A percentile compares a stretch with the other conserved stretches of the same genome.
These are phyloP conservation scores for Collybiopsis luxurians DNA, from an alignment of 768 basidiomycete species.

Conservation along the genomic window DNA sequence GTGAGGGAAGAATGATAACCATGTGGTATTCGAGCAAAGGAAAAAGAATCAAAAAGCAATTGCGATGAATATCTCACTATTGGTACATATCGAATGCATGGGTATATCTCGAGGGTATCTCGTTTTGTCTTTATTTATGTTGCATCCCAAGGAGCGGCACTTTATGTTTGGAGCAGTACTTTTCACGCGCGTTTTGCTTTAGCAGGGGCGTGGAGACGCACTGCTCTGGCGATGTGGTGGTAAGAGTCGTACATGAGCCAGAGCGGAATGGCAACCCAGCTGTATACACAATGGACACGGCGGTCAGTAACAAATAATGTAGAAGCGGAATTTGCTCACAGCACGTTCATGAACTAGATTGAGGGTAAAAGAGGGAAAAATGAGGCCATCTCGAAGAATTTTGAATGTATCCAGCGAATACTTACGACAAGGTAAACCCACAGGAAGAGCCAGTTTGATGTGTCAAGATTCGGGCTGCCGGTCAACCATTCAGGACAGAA, in stretches of 20 bases:
- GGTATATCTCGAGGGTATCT: too few relatives aligned
- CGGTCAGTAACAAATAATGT: not conserved
- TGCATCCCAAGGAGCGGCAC: too few relatives aligned
- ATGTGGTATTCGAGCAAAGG: too few relatives aligned
- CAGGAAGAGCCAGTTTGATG: slow-evolving; percentile 64
- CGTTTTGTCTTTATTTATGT: too few relatives aligned
- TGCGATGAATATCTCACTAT: too few relatives aligned
- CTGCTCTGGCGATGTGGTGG: slow-evolving; percentile 56
- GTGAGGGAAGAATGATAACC: too few relatives aligned
- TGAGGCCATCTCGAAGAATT: not conserved
- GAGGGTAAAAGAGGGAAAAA: not conserved
- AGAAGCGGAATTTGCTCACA: slow-evolving; percentile 43
- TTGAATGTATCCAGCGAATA: slow-evolving; percentile 16
- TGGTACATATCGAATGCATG: too few relatives aligned
- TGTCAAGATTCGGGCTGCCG: slow-evolving; percentile 69
- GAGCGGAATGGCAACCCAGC: slow-evolving; percentile 79
- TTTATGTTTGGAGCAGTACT: not conserved
- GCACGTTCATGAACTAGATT: slow-evolving; percentile 72
- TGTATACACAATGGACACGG: slow-evolving; percentile 23
- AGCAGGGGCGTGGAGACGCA: slow-evolving; percentile 40
- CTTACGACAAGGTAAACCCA: slow-evolving; percentile 82
- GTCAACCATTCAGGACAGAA: slow-evolving; percentile 86
- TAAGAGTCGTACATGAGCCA: slow-evolving; percentile 81
- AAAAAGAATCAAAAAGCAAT: too few relatives aligned
- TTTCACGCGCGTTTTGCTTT: slow-evolving; percentile 28